Conservation (phyloP, 2,329 filamentous ascomycete species). For the Trichoderma afroharzianum region DNA sequence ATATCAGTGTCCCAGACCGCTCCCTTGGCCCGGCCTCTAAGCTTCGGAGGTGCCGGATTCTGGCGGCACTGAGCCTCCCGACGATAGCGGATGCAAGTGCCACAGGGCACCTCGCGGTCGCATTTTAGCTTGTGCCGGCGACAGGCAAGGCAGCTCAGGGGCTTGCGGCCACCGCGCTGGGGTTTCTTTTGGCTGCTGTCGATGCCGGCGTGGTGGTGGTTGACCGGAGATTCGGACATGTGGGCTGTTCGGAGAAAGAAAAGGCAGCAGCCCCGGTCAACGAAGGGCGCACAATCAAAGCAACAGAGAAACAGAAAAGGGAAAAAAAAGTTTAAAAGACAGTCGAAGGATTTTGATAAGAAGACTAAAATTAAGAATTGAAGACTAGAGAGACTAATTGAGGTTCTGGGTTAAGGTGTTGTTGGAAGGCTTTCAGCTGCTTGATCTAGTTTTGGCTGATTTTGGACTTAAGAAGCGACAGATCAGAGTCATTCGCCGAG, state of each 20-base stretch:
- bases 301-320: not conserved
- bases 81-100: slow-evolving; percentile 29
- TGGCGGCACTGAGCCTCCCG: slow-evolving; percentile 30
- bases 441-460: not conserved
- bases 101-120: slow-evolving; percentile 31
- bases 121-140: slow-evolving; percentile 32
- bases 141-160: slow-evolving; percentile 31
- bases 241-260: not conserved
- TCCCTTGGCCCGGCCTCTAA: not conserved
- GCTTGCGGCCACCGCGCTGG: slow-evolving; percentile 15
- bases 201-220: not conserved
- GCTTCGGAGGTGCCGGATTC: slow-evolving; percentile 23
- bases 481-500: not conserved
- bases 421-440: not conserved
- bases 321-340: not conserved
- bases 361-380: not conserved
- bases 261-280: not conserved
- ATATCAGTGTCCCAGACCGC: not conserved
- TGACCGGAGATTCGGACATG: slow-evolving; percentile 11
- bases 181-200: not conserved
- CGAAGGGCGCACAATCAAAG: not conserved
- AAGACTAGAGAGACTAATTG: not conserved
- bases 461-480: not conserved
- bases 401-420: not conserved
- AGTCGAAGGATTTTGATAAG: not conserved